phyloP scores from a whole-genome alignment of 148 eudicot genomes.

The Nepenthes mirabilis region DNA sequence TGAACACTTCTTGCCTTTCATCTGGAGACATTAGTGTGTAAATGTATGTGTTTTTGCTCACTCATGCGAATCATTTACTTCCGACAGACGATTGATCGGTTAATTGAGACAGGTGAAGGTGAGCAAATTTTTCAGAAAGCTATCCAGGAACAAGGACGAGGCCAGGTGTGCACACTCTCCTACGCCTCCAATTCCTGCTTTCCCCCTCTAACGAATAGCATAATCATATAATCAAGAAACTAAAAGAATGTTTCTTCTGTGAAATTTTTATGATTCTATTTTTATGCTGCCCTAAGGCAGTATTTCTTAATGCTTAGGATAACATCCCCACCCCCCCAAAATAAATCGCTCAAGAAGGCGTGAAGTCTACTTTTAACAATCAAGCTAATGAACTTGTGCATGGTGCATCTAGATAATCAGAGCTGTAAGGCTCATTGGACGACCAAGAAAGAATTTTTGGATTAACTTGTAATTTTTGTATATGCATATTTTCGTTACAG shows the following conservation, averaged over 20 bases:
- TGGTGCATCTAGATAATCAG: neutral
- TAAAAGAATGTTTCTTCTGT: too few relatives aligned
- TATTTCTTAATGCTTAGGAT: too few relatives aligned
- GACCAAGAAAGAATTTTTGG: neutral
- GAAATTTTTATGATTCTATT: too few relatives aligned
- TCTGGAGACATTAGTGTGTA: neutral
- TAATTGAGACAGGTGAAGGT: conserved; percentile 94
- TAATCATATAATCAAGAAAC: neutral
- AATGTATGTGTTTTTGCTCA: conserved; percentile 11
- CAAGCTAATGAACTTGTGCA: too few relatives aligned
- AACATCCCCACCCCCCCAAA: too few relatives aligned
- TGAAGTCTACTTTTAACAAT: too few relatives aligned
- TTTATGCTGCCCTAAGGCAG: too few relatives aligned
- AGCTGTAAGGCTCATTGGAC: neutral
- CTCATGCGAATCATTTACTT: conserved; percentile 1
- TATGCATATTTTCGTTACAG: conserved; percentile 18
- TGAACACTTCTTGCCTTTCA: conserved; percentile 13
- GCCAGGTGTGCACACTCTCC: conserved; percentile 46
- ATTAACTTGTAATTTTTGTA: neutral
- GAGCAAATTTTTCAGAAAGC: conserved; percentile 96
- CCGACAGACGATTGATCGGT: conserved; percentile 66
- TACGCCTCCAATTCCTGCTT: neutral
- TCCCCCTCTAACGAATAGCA: neutral
- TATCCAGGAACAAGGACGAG: conserved; percentile 93
- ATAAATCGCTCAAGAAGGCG: too few relatives aligned